Evolutionary conservation across 2,329 filamentous ascomycete species (phyloP), one percentile per base, ranked within the genome.

Genomic region (Trichocomaceae sp.): DNA sequence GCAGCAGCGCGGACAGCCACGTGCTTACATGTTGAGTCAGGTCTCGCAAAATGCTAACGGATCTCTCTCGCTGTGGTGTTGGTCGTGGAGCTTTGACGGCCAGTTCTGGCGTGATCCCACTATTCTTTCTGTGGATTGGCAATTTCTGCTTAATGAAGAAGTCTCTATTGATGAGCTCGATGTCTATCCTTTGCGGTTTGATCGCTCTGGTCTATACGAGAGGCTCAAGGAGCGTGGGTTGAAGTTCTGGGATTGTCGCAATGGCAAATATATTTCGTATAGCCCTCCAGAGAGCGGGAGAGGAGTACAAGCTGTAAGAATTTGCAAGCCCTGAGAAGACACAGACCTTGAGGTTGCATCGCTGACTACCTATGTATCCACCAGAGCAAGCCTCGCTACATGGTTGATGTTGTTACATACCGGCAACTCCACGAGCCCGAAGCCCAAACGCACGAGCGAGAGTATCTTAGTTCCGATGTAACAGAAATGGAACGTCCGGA

Each of bases 211-310:
- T 2, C 17, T 31, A 20, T 13, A 13, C 5, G 17, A 51, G 17
- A 0, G 23, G 15, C 8, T 51, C 1, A 51, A 29, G 12, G 39
- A n/a, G 5, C 29, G 48, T 1, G 48, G 22, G 13, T 2, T 7
- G 10, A 51, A 13, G 8, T 51, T 51, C 22, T 51, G 48, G 48
- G 33, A 44, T n/a, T 51, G 48, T 17, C 48, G 37, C 10, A 22
- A 51, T 3, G 48, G 22, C 6, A 13, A 17, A 5, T 51, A 44
- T 22, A 26, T 51, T 17, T n/a, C 48, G 44, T 51, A 51, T 29
- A n/a, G 20, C 23, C 39, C 22, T 15, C 48, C n/a, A n/a, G n/a
- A n/a, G n/a, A n/a, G n/a, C n/a, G n/a, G n/a, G n/a, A n/a, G n/a
- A n/a, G n/a, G n/a, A n/a, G n/a, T n/a, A n/a, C n/a, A n/a, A n/a